phyloP scores from a whole-genome alignment of 2,329 filamentous ascomycete genomes.

The Macrophomina phaseolina region DNA sequence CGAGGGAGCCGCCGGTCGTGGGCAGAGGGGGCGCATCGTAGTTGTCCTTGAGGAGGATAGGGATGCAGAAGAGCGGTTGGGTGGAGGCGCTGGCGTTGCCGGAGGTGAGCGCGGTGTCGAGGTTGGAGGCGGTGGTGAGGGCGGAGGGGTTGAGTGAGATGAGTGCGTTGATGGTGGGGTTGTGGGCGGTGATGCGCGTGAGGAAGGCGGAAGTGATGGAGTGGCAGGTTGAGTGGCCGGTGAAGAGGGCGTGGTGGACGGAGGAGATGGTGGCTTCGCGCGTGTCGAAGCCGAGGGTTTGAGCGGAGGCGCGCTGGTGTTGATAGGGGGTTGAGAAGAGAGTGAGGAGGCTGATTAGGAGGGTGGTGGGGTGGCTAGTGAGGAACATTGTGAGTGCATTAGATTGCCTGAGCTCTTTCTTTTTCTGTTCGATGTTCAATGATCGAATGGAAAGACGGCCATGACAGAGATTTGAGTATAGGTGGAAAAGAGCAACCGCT shows the following conservation, averaged over 20 bases:
- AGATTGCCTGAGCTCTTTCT: background rate
- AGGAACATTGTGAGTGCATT: background rate
- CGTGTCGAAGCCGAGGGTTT: slow-evolving; percentile 54
- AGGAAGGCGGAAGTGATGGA: slow-evolving; percentile 62
- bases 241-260: slow-evolving; percentile 62
- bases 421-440: background rate
- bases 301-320: slow-evolving; percentile 1
- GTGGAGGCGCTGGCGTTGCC: slow-evolving; percentile 54
- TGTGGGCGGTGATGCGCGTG: slow-evolving; percentile 62
- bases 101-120: slow-evolving; percentile 54
- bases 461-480: background rate
- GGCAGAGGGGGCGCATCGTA: slow-evolving; percentile 62
- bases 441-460: background rate
- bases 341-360: background rate
- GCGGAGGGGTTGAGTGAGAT: slow-evolving; percentile 59
- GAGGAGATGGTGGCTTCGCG: slow-evolving; percentile 64
- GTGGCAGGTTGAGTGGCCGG: slow-evolving; percentile 59
- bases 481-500: background rate
- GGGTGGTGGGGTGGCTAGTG: background rate
- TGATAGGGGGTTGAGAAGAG: background rate
- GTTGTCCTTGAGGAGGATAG: slow-evolving; percentile 69
- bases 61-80: slow-evolving; percentile 63
- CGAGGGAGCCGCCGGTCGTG: slow-evolving; percentile 63
- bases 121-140: slow-evolving; percentile 54
- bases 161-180: slow-evolving; percentile 64